These are phyloP conservation scores for Raffaelea deltoideospora DNA, from an alignment of 2,329 filamentous ascomycete genomes.

Conservation along the genomic window DNA sequence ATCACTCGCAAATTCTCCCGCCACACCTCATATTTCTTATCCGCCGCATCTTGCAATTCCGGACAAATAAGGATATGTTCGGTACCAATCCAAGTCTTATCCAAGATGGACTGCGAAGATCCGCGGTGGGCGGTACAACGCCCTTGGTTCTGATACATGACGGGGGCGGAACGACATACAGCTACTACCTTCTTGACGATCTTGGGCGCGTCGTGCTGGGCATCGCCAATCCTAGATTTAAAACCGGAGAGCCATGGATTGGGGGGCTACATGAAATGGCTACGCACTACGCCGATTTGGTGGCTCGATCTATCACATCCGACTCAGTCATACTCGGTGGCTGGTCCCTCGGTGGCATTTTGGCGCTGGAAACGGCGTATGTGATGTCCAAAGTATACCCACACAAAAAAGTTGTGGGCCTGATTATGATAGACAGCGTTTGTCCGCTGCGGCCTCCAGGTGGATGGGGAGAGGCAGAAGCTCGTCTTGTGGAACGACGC, in stretches of 20 bases:
- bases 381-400: slow-evolving; percentile 17
- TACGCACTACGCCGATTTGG: slow-evolving; percentile 27
- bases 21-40: no score
- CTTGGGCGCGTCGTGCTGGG: slow-evolving; percentile 35
- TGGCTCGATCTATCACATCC: slow-evolving; percentile 22
- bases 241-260: slow-evolving; percentile 27
- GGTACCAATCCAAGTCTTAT: slow-evolving; percentile 10
- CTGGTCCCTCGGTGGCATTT: slow-evolving; percentile 38
- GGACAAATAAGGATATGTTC: slow-evolving; percentile 13
- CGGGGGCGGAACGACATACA: slow-evolving; percentile 43
- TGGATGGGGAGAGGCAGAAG: slow-evolving; percentile 5
- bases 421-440: slow-evolving; percentile 37
- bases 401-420: slow-evolving; percentile 26
- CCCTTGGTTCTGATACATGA: slow-evolving; percentile 45
- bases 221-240: slow-evolving; percentile 39
- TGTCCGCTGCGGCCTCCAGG: slow-evolving; percentile 13
- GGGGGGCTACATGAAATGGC: slow-evolving; percentile 42
- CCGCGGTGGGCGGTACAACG: slow-evolving; percentile 6
- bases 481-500: slow-evolving; percentile 13
- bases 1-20: no score
- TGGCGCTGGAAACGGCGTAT: slow-evolving; percentile 34
- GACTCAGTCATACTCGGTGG: slow-evolving; percentile 35
- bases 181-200: slow-evolving; percentile 36
- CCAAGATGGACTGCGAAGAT: no score
- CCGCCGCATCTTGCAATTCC: no score